Evolutionary conservation across 1,284 basidiomycete genomes (phyloP), one percentile per base, ranked within the genome.

Genomic region (Ustanciosporium gigantosporum): DNA sequence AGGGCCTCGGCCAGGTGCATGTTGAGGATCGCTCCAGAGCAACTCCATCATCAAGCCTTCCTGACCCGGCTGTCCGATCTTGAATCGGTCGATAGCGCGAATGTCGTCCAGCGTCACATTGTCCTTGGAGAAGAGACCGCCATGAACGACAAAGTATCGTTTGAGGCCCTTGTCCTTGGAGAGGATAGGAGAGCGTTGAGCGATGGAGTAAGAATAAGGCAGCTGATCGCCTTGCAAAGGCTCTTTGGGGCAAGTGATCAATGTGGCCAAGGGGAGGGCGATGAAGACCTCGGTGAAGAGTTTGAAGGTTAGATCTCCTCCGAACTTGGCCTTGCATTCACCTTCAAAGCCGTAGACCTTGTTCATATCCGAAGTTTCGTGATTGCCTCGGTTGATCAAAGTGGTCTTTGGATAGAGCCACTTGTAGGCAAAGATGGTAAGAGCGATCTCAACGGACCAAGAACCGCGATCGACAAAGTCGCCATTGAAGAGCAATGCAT

Each of bases 381-480:
- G 94, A 80, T 97, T 98, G 20, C 94, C 95, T 53, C 94, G 96
- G 58, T 76, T 76, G 41, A 77, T 49, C 22, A 76, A 60, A 3
- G 68, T 71, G n/a, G 66, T 71, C 36, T 66, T 50, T 25, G 75
- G 74, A 55, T 71, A 74, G 38, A 76, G 65, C 69, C 93, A 98
- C 83, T 98, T 98, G 81, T 89, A 96, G 5, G 93, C 91, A 74
- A 98, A 90, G 2, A 93, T 87, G 8, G 89, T 89, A 55, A 98
- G 80, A 45, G 93, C 92, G 48, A 97, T 93, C 80, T 99, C 95
- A 51, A 96, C 88, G 9, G 90, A 91, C 93, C 93, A 96, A 25
- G 89, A 92, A 14, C 94, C 95, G 55, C 95, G 87, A 79, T 99
- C 95, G 31, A 98, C 95, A 61, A 68, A 67, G 55, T 66, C 61